Conservation (phyloP, 2,329 filamentous ascomycete species). For the Xylogone sp. region DNA sequence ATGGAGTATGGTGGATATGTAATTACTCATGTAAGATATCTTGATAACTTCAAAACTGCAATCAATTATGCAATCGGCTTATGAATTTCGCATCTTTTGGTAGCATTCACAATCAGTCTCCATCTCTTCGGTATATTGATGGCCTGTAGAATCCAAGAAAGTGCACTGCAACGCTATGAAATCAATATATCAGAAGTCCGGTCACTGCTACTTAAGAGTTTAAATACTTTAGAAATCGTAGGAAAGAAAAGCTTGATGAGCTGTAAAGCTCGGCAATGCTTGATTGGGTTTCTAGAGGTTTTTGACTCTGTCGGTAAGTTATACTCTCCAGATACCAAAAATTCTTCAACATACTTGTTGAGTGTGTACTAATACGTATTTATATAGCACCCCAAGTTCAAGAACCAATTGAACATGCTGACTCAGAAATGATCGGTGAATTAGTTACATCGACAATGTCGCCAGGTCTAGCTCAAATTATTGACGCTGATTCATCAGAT, state of each 20-base stretch:
- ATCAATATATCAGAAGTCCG: slow-evolving; percentile 2
- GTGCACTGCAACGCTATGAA: neutral
- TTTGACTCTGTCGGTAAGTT: slow-evolving; percentile 1
- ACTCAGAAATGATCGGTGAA: neutral
- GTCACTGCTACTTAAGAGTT: slow-evolving; percentile 4
- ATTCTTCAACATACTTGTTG: neutral
- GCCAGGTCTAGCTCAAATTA: neutral
- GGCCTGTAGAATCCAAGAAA: slow-evolving; percentile 8
- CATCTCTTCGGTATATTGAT: slow-evolving; percentile 27
- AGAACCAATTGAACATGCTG: neutral
- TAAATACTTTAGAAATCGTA: slow-evolving; percentile 5
- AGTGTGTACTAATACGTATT: neutral
- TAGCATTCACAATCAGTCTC: slow-evolving; percentile 25
- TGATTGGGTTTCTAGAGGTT: slow-evolving; percentile 1
- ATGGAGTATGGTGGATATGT: slow-evolving; percentile 29
- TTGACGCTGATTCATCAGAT: neutral
- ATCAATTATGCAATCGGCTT: slow-evolving; percentile 3
- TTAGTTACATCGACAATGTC: neutral
- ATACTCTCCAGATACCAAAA: neutral
- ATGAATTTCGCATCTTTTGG: neutral
- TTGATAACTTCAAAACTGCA: neutral
- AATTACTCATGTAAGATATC: slow-evolving; percentile 24
- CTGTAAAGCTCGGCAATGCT: slow-evolving; percentile 11
- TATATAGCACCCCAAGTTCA: neutral
- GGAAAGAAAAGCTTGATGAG: slow-evolving; percentile 17